Evolutionary conservation across 2,329 filamentous ascomycete species (phyloP).

Genomic region (Hypoxylon sp.): DNA sequence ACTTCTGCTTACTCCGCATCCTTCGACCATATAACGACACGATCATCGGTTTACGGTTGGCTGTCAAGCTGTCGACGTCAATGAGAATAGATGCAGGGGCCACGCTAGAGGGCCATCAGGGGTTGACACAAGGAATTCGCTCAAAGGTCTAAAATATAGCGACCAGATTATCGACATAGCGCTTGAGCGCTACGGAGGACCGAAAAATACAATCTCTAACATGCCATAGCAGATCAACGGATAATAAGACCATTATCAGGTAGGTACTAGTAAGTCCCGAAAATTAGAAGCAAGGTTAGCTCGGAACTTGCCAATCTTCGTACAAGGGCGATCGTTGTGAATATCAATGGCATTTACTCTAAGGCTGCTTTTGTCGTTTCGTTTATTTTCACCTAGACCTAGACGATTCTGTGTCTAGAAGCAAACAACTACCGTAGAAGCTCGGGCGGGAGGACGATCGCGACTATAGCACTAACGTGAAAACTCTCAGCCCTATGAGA

Average conservation of each 20-base stretch:
- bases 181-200: conserved; percentile 12
- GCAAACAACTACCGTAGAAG: background rate
- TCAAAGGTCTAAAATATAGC: conserved; percentile 13
- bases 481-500: conserved; percentile 48
- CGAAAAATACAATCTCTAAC: background rate
- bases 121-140: conserved; percentile 23
- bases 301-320: conserved; percentile 4
- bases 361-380: background rate
- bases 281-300: background rate
- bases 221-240: background rate
- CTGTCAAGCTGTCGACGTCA: conserved; percentile 15
- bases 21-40: conserved; percentile 27
- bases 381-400: background rate
- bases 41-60: conserved; percentile 26
- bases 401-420: background rate
- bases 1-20: conserved; percentile 45
- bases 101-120: conserved; percentile 17
- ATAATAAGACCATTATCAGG: background rate
- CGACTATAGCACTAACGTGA: background rate
- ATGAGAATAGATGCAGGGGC: conserved; percentile 20
- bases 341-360: background rate
- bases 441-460: background rate
- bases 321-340: background rate
- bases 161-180: conserved; percentile 21
- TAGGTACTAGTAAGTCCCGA: background rate